phyloP scores from a whole-genome alignment of 1,284 basidiomycete genomes.

The Irpex rosettiformis region DNA sequence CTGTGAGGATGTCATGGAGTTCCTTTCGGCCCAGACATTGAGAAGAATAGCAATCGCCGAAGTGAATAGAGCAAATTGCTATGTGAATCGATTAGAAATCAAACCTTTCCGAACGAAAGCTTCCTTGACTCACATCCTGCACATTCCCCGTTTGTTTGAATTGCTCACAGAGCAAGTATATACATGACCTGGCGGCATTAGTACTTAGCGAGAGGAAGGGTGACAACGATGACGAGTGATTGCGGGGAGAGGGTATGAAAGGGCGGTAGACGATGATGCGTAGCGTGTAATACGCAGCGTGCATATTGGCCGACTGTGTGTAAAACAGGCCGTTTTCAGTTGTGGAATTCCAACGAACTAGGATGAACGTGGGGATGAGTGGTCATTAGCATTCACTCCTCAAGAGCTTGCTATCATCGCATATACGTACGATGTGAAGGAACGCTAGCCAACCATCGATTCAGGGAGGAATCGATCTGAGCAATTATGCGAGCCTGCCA shows the following conservation, averaged over 20 bases:
- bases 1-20: not conserved
- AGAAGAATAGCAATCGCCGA: not conserved
- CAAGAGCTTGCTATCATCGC: not conserved
- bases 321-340: constrained; percentile 56
- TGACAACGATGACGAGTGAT: constrained; percentile 16
- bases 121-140: not conserved
- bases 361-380: not conserved
- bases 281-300: constrained; percentile 66
- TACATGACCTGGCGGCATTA: not conserved
- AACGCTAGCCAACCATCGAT: constrained; percentile 22
- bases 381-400: not conserved
- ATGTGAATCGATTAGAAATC: not conserved
- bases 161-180: not conserved
- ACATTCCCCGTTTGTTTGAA: not conserved
- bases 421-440: constrained; percentile 21
- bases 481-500: constrained; percentile 24
- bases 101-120: not conserved
- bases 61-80: not conserved
- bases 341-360: constrained; percentile 51
- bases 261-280: constrained; percentile 81
- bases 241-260: constrained; percentile 70
- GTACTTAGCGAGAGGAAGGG: not conserved
- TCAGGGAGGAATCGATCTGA: constrained; percentile 22
- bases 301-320: constrained; percentile 67
- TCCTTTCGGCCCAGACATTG: not conserved